Evolutionary conservation across 345 rosid genomes (phyloP).

Genomic region (Raphanus sativus): DNA sequence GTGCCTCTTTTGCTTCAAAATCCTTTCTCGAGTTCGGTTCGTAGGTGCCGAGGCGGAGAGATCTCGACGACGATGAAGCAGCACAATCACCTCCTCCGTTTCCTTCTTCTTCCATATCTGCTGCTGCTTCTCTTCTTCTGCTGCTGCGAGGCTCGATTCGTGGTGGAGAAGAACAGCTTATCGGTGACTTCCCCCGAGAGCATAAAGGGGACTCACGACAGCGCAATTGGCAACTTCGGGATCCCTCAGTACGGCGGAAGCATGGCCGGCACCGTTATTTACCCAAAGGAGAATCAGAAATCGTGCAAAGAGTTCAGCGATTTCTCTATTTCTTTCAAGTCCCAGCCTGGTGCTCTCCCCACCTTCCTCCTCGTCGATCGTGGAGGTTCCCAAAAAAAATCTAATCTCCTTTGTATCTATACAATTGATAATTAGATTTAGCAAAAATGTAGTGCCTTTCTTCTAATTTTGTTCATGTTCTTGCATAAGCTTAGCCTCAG

Average conservation of each 20-base stretch:
- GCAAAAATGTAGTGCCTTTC: neutral
- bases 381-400: slow-evolving; percentile 57
- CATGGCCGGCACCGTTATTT: slow-evolving; percentile 82
- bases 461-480: neutral
- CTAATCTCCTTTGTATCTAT: neutral
- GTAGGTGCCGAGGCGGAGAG: slow-evolving; percentile 24
- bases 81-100: slow-evolving; percentile 42
- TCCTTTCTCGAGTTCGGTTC: neutral
- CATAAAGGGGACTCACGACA: slow-evolving; percentile 80
- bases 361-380: slow-evolving; percentile 83
- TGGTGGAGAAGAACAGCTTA: slow-evolving; percentile 96
- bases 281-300: slow-evolving; percentile 71
- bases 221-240: slow-evolving; percentile 98
- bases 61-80: slow-evolving; percentile 36
- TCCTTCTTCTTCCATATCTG: slow-evolving; percentile 37
- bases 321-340: slow-evolving; percentile 60
- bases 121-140: neutral
- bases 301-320: slow-evolving; percentile 70
- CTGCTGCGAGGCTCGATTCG: slow-evolving; percentile 55
- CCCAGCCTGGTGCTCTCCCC: slow-evolving; percentile 90
- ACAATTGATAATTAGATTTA: neutral
- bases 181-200: slow-evolving; percentile 87
- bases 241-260: slow-evolving; percentile 99
- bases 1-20: neutral
- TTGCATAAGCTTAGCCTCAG: neutral